Percentiles rank a stretch among this genome's conserved stretches.
Evolutionary conservation across 2,329 filamentous ascomycete species (phyloP).

Genomic region (Colletotrichum cereale): DNA sequence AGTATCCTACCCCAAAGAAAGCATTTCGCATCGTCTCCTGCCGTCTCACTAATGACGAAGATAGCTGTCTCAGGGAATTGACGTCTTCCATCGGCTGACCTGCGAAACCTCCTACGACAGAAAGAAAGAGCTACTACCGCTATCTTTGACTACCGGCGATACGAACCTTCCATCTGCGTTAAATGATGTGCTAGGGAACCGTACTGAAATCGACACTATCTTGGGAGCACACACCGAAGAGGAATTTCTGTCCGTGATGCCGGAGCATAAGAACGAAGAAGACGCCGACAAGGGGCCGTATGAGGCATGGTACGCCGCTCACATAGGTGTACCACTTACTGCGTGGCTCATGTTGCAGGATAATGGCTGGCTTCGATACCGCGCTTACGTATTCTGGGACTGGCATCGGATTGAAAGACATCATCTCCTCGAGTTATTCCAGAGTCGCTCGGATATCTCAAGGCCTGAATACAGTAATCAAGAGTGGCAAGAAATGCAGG

Average conservation of each 20-base stretch:
- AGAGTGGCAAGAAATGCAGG: neutral
- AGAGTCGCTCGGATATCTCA: neutral
- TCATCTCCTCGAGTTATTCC: neutral
- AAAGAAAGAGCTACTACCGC: neutral
- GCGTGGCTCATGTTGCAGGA: neutral
- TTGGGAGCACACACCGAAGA: neutral
- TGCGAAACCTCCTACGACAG: neutral
- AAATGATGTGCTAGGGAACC: neutral
- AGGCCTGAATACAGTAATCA: neutral
- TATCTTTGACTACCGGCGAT: neutral
- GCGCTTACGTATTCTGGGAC: conserved; percentile 5
- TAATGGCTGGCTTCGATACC: neutral
- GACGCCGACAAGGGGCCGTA: neutral
- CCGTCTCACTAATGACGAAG: neutral
- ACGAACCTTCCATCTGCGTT: neutral
- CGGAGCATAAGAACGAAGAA: neutral
- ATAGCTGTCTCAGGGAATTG: neutral
- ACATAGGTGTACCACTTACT: neutral
- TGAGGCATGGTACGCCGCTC: neutral
- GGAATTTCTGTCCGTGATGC: neutral
- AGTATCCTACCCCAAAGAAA: neutral
- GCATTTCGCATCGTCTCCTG: neutral
- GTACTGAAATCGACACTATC: neutral
- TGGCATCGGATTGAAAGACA: neutral
- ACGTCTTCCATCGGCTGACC: neutral